Percentiles rank a stretch among this genome's conserved stretches.
phyloP scores from a whole-genome alignment of 257 asterid species.

The Solanum tarapatanum region DNA sequence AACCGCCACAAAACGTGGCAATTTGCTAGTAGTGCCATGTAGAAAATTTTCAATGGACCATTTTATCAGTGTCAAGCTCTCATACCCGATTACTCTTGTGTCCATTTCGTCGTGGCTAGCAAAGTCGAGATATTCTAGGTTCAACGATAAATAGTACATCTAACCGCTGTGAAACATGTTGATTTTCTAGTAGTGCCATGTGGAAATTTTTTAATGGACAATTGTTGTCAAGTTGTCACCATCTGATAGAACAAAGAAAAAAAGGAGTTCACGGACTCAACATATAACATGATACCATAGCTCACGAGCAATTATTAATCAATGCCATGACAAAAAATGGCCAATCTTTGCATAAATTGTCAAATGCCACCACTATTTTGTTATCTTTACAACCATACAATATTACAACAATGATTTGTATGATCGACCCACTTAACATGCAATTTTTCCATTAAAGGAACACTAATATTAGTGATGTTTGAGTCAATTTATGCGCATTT shows the following conservation, averaged over 20 bases:
- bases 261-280: slow-evolving; percentile 37
- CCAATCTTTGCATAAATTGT: neutral
- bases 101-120: neutral
- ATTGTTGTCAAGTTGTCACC: neutral
- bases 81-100: neutral
- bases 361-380: neutral
- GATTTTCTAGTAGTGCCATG: neutral
- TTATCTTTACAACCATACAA: neutral
- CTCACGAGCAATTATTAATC: slow-evolving; percentile 11
- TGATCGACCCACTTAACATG: slow-evolving; percentile 2
- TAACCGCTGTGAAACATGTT: neutral
- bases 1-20: neutral
- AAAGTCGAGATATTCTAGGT: neutral
- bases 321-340: slow-evolving; percentile 1
- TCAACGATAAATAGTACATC: neutral
- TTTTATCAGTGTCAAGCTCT: neutral
- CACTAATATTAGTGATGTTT: neutral
- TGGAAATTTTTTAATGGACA: neutral
- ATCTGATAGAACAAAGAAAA: slow-evolving; percentile 2
- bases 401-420: neutral
- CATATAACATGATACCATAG: neutral
- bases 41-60: neutral
- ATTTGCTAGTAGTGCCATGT: neutral
- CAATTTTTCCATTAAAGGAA: neutral
- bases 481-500: too few species aligned